Evolutionary conservation across 2,329 filamentous ascomycete genomes (phyloP).

Genomic region (Cryphonectria nitschkei): DNA sequence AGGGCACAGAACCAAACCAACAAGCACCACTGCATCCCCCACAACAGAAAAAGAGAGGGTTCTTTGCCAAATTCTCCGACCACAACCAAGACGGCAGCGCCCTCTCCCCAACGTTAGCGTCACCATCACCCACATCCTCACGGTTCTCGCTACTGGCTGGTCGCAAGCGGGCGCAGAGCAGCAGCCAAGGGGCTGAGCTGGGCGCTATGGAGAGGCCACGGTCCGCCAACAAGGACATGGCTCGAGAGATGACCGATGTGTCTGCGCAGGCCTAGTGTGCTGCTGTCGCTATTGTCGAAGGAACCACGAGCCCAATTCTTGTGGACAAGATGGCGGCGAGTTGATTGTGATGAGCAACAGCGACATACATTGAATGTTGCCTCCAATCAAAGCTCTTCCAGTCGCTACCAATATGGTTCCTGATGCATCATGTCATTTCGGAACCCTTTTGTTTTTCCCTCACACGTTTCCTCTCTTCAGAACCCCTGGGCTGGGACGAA

Average conservation of each 20-base stretch:
- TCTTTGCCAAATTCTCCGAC: constrained; percentile 82
- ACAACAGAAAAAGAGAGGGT: constrained; percentile 66
- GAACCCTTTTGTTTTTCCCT: background rate
- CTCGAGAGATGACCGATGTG: constrained; percentile 26
- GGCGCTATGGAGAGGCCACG: constrained; percentile 59
- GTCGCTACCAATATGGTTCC: background rate
- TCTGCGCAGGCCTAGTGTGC: constrained; percentile 22
- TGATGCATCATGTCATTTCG: background rate
- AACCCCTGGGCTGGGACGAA: constrained; percentile 8
- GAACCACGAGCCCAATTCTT: constrained; percentile 4
- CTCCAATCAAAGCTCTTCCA: background rate
- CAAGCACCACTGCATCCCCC: constrained; percentile 37
- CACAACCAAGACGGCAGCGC: constrained; percentile 39
- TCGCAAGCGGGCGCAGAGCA: constrained; percentile 72
- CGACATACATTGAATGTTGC: background rate
- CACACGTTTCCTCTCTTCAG: background rate
- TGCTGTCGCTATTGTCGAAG: background rate
- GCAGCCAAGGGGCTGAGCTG: constrained; percentile 73
- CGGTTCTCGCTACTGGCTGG: constrained; percentile 68
- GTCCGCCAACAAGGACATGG: constrained; percentile 30
- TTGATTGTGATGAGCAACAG: constrained; percentile 5
- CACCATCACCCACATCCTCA: constrained; percentile 49
- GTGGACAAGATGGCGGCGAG: background rate
- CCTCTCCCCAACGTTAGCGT: constrained; percentile 36
- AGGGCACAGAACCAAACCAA: constrained; percentile 33